Evolutionary conservation across 148 eudicot genomes (phyloP).

Genomic region (Salicornia ramosissima): DNA sequence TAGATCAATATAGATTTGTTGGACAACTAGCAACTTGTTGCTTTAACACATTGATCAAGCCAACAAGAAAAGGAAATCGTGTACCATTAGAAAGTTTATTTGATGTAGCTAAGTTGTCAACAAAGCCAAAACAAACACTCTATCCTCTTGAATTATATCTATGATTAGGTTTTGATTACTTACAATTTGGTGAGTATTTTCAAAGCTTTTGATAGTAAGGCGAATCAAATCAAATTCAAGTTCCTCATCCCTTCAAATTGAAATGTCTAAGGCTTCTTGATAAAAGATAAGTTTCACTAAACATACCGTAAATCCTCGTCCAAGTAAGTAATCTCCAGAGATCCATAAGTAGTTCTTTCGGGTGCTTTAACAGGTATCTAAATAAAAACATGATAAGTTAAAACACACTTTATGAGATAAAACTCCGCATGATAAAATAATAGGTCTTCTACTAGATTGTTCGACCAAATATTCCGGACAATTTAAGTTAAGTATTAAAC

Average conservation of each 20-base stretch:
- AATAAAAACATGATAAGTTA: background rate
- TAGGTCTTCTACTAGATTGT: background rate
- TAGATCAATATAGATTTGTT: too few relatives aligned
- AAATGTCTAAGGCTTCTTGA: background rate
- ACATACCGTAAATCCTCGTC: conserved; percentile 79
- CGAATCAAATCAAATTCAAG: background rate
- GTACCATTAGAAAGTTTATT: too few relatives aligned
- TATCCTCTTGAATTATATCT: too few relatives aligned
- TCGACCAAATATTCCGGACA: background rate
- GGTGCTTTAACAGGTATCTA: conserved; percentile 94
- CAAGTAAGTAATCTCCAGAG: conserved; percentile 77
- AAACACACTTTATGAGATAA: background rate
- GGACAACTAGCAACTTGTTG: too few relatives aligned
- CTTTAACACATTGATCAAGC: background rate
- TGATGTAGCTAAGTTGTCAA: background rate
- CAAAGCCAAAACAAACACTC: too few relatives aligned
- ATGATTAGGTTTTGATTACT: too few relatives aligned
- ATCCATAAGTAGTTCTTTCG: conserved; percentile 56
- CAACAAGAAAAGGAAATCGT: background rate
- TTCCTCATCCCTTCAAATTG: background rate
- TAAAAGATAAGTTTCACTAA: background rate
- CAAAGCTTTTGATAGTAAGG: too few relatives aligned
- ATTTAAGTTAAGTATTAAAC: too few relatives aligned
- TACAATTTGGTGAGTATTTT: too few relatives aligned
- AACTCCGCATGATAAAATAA: background rate